phyloP scores from a whole-genome alignment of 176 grass and related monocot species.

The Raddia distichophylla region DNA sequence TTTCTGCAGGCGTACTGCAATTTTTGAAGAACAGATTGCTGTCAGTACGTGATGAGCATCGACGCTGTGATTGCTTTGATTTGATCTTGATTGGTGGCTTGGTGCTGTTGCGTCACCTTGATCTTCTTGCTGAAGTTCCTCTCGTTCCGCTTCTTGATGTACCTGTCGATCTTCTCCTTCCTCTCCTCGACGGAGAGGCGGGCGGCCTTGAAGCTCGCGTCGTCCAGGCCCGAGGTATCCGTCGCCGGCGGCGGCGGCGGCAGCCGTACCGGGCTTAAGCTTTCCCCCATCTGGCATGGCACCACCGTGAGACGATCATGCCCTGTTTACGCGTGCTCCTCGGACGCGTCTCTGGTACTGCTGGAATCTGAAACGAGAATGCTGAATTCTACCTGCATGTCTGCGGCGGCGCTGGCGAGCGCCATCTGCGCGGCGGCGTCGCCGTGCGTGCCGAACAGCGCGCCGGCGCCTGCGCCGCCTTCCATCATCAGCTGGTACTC shows the following conservation, averaged over 20 bases:
- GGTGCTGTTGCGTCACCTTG: conserved; percentile 60
- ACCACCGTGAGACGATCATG: conserved; percentile 42
- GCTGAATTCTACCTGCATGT: conserved; percentile 68
- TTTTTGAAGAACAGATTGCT: background rate
- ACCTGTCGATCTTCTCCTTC: conserved; percentile 91
- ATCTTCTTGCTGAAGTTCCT: conserved; percentile 99
- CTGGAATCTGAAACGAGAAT: background rate
- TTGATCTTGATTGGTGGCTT: background rate
- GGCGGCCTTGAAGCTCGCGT: conserved; percentile 69
- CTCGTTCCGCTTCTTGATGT: conserved; percentile 94
- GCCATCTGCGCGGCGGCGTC: conserved; percentile 35
- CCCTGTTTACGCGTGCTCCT: background rate
- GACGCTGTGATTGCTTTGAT: too few species aligned
- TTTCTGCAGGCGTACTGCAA: conserved; percentile 97
- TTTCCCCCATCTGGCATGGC: conserved; percentile 44
- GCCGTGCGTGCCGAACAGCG: conserved; percentile 28
- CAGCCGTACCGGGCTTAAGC: conserved; percentile 36
- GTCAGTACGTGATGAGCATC: conserved; percentile 8
- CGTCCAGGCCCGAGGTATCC: conserved; percentile 53
- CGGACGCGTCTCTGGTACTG: conserved; percentile 2
- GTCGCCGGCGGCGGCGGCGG: conserved; percentile 36
- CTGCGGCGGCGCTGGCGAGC: conserved; percentile 45
- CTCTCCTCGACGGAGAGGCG: conserved; percentile 73
- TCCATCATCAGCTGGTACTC: conserved; percentile 74
- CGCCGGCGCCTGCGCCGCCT: conserved; percentile 22